Evolutionary conservation across 768 basidiomycete species (phyloP), one percentile per base, ranked within the genome.

Genomic region (Leccinum boreale): DNA sequence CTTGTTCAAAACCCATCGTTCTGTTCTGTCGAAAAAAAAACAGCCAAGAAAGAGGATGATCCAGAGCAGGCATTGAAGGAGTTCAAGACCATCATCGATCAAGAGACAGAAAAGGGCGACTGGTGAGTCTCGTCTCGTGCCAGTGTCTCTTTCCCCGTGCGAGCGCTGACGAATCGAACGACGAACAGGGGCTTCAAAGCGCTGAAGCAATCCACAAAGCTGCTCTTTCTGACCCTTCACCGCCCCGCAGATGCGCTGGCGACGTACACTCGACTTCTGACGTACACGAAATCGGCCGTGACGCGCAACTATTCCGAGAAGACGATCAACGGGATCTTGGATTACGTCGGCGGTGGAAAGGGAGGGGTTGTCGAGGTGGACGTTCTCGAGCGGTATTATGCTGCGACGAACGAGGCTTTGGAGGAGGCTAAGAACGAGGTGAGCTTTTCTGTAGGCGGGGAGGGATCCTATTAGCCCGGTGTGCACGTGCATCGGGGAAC

Each of bases 231-330:
- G 52, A 77, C 75, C 23, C 80, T 94, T 26, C 82, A 85, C 64
- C 79, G 92, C 67, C 94, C 94, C 21, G 80, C 81, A 48, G 90
- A 95, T 52, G 97, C 97, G 0, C 75, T 98, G 57, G 77, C 83
- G 69, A 89, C 94, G 8, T 99, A 99, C 71, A 87, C 78, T 19
- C 83, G 88, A 63, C 81, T 99, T 5, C 78, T 99, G 53, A 86
- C 89, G 0, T 98, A 98, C 74, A 98, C 95, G 12, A 98, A 96
- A 72, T 93, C 91, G 14, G 91, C 92, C 3, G 93, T 97, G 19
- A 97, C 94, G 3, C 85, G 94, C 31, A 96, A 96, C 70, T 92
- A 96, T 68, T 94, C 96, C 11, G 97, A 99, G 74, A 99, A 98
- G 79, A 90, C 92, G 17, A 99, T 99, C 79, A 99, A 99, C 70